Conservation (phyloP, 495 filamentous ascomycete species). For the Xylaria venustula region DNA sequence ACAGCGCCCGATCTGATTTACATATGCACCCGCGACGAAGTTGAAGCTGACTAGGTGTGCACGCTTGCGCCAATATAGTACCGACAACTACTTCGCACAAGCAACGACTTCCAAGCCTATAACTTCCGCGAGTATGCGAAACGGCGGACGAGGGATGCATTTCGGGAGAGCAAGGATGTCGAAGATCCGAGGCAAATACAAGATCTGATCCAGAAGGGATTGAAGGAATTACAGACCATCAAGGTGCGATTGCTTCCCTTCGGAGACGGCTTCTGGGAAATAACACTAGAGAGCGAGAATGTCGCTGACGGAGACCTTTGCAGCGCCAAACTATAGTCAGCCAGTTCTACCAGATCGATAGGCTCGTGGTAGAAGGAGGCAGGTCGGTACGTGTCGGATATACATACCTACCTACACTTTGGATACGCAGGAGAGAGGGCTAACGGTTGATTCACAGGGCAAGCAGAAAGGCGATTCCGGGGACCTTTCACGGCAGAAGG, state of each 20-base stretch:
- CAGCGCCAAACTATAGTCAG: conserved; percentile 94
- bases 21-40: not conserved
- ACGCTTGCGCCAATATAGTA: conserved; percentile 54
- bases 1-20: not conserved
- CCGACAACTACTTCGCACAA: conserved; percentile 85
- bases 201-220: conserved; percentile 82
- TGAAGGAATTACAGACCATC: conserved; percentile 84
- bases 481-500: conserved; percentile 75
- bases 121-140: conserved; percentile 97
- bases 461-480: conserved; percentile 70
- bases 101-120: conserved; percentile 84
- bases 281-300: not conserved
- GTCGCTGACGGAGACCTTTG: conserved; percentile 3
- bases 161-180: conserved; percentile 70
- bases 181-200: conserved; percentile 75
- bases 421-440: not conserved
- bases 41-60: not conserved
- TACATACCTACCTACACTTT: not conserved
- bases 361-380: conserved; percentile 89
- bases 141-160: conserved; percentile 83
- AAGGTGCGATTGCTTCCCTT: conserved; percentile 62
- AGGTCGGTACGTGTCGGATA: conserved; percentile 43
- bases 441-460: conserved; percentile 49
- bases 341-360: conserved; percentile 90
- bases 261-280: not conserved